These are phyloP conservation scores for Ramichloridium luteum DNA, from an alignment of 2,329 filamentous ascomycete genomes.

Conservation along the genomic window DNA sequence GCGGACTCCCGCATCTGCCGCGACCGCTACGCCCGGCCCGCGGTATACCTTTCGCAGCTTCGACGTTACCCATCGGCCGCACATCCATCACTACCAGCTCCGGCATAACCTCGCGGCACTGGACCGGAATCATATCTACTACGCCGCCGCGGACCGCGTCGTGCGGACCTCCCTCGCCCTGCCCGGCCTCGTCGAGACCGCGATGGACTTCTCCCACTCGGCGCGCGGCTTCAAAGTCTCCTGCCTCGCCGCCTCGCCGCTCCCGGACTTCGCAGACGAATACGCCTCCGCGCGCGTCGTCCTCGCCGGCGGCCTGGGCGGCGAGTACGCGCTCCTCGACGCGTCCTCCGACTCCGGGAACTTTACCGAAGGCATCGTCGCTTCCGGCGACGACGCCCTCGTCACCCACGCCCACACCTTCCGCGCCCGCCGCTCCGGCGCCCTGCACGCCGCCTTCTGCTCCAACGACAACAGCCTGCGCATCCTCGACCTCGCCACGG, in stretches of 20 bases:
- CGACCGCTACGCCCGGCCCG: slow-evolving; percentile 7
- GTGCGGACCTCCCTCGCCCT: slow-evolving; percentile 38
- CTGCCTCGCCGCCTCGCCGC: slow-evolving; percentile 11
- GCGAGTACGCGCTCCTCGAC: slow-evolving; percentile 42
- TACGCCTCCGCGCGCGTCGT: slow-evolving; percentile 17
- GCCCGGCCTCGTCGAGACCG: slow-evolving; percentile 28
- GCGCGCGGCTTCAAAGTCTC: slow-evolving; percentile 10
- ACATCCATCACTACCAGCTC: slow-evolving; percentile 47
- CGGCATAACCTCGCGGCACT: slow-evolving; percentile 45
- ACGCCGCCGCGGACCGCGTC: slow-evolving; percentile 37
- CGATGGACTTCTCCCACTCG: slow-evolving; percentile 36
- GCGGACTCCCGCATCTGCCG: slow-evolving; percentile 2
- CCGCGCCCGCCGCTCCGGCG: slow-evolving; percentile 32
- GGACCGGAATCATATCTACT: slow-evolving; percentile 44
- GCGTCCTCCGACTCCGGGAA: slow-evolving; percentile 10
- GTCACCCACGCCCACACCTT: slow-evolving; percentile 48
- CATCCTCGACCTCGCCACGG: slow-evolving; percentile 42
- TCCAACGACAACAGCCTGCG: slow-evolving; percentile 46
- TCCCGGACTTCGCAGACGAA: slow-evolving; percentile 1
- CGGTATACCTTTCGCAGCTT: slow-evolving; percentile 21
- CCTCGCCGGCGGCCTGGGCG: slow-evolving; percentile 44
- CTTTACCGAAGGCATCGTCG: slow-evolving; percentile 37
- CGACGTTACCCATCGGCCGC: slow-evolving; percentile 33
- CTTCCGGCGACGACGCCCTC: slow-evolving; percentile 40
- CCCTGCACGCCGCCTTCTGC: slow-evolving; percentile 41